phyloP scores from a whole-genome alignment of 2,329 filamentous ascomycete species.

The Orbilia blumenaviensis region DNA sequence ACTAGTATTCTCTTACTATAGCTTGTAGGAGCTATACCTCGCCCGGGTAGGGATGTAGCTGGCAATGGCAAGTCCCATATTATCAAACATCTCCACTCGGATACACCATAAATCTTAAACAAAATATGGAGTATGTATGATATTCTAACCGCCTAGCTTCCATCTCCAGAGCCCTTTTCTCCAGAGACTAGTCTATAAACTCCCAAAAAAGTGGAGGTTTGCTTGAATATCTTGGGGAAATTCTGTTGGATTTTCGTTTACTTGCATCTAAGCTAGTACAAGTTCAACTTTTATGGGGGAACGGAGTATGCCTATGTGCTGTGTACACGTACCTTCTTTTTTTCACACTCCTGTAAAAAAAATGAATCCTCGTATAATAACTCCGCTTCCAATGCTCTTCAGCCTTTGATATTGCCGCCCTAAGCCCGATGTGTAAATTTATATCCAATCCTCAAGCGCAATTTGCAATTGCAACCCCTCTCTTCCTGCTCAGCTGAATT shows the following conservation, averaged over 20 bases:
- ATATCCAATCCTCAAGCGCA: conserved; percentile 1
- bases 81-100: conserved; percentile 10
- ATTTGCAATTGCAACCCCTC: background rate
- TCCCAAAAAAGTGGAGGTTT: conserved; percentile 9
- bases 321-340: conserved; percentile 6
- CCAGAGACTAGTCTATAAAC: conserved; percentile 7
- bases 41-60: conserved; percentile 20
- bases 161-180: conserved; percentile 9
- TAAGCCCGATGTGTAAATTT: conserved; percentile 24
- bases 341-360: background rate
- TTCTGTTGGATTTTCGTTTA: conserved; percentile 19
- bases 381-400: conserved; percentile 1
- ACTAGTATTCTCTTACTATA: too few species aligned
- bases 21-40: conserved; percentile 13
- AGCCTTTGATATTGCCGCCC: conserved; percentile 21
- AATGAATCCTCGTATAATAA: background rate
- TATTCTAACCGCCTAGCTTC: background rate
- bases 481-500: background rate
- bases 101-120: conserved; percentile 1
- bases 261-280: conserved; percentile 19
- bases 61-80: conserved; percentile 6
- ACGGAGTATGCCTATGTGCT: conserved; percentile 19
- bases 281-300: conserved; percentile 7
- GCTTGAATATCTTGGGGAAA: conserved; percentile 9
- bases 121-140: conserved; percentile 10